Base-by-base conservation (phyloP, 495 filamentous ascomycete genomes). In the Daldinia concentrica region DNA sequence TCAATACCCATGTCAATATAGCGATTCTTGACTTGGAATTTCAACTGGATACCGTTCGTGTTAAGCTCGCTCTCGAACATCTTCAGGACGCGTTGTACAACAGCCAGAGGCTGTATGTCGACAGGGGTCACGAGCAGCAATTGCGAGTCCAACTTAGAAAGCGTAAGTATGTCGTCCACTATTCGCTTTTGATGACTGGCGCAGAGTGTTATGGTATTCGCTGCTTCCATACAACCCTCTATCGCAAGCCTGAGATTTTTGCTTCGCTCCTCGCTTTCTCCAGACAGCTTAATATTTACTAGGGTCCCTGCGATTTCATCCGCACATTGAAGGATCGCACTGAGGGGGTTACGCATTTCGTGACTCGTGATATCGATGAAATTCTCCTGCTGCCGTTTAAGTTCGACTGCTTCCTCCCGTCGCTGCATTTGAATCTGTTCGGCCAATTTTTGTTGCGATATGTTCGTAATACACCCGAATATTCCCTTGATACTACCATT, bases 321-420 rank as follows among this genome's bases (percentile, higher is more conserved):
- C 4, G 90, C 89, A 74, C 91, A 94, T 78, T 94, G 92, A 36
- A 94, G 79, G 51, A 95, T 93, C 7, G 92, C 92, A 50, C 88
- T 91, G 8, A 95, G 82, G 1, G 93, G 93, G 68, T 95, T 97
- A 8, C 92, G 87, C 83, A 95, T 92, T 74, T 97, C 93, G 72
- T 97, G 93, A 68, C 90, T 93, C 6, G 91, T 94, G 68, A 93
- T 95, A 77, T 95, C 92, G 73, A 95, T 94, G 77, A 95, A 96
- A 66, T 93, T 93, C 74, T 95, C 90, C 68, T 91, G 89, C 65
- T 90, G 87, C 37, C 86, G 80, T 74, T 92, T 91, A 45, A 86
- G 84, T 65, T 89, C 88, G 55, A 90, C 84, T 5, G 88, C 90
- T 74, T 88, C 89, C 68, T 86, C 82, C 32, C 87, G 81, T 65